A percentile compares a stretch with the other conserved stretches of the same genome.
Conservation (phyloP, 2,329 filamentous ascomycete species). For the Teratosphaeria destructans region DNA sequence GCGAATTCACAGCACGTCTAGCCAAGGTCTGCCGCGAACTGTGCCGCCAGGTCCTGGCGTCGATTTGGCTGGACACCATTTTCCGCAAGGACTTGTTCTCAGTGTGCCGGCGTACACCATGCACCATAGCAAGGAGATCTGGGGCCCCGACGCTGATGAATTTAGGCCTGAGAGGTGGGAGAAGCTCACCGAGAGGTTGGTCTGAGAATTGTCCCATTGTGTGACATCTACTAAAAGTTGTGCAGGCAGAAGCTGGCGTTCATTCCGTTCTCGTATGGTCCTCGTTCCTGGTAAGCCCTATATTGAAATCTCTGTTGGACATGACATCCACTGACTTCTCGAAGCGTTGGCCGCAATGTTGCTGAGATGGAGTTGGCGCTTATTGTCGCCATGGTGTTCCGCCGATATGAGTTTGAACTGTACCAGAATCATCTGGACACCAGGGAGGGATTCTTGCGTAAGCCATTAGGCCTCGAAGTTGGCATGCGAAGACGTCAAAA, state of each 20-base stretch:
- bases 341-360: conserved; percentile 30
- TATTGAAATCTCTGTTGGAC: background rate
- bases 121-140: conserved; percentile 31
- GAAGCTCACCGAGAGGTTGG: conserved; percentile 23
- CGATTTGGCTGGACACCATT: conserved; percentile 55
- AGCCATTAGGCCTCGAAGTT: conserved; percentile 22
- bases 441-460: conserved; percentile 26
- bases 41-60: conserved; percentile 57
- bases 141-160: conserved; percentile 31
- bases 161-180: conserved; percentile 34
- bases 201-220: background rate
- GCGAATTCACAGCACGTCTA: conserved; percentile 76
- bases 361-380: conserved; percentile 33
- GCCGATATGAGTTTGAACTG: conserved; percentile 26
- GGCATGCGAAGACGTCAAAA: conserved; percentile 10
- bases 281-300: conserved; percentile 25
- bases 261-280: conserved; percentile 33
- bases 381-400: conserved; percentile 28
- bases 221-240: conserved; percentile 1
- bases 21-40: conserved; percentile 70
- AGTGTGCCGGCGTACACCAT: conserved; percentile 32
- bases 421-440: conserved; percentile 25
- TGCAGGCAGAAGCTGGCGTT: conserved; percentile 28
- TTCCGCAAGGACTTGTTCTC: conserved; percentile 42
- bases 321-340: background rate